Base-by-base conservation (phyloP, 805 yeast genomes). In the Kurtzmaniella cleridarum region DNA sequence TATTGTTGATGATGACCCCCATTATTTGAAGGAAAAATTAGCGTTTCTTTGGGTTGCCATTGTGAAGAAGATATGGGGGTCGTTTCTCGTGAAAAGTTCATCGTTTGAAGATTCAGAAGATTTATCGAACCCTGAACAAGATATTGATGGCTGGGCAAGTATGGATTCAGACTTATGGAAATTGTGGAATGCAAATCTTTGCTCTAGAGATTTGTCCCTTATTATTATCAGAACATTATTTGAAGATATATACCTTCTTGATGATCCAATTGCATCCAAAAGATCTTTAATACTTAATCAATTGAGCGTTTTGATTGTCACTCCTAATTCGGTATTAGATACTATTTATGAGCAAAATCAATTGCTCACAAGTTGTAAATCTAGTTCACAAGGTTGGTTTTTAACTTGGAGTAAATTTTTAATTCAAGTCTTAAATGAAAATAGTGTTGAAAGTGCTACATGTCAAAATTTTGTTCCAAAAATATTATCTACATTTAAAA, bases 11-110 rank as follows among this genome's bases (percentile, higher is more conserved):
- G 59, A 63, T 17, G 97, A 91, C 57, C 96, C 98, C 5, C 91
- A 88, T 58, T 95, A 82, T 52, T 71, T 93, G 41, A 86, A 82
- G 53, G 98, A 90, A 55, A 93, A 93, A 60, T 55, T 90, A 30
- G 95, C 97, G 11, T 83, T 78, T 46, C 62, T 93, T 18, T 90
- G 98, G 97, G 96, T 86, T 0, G 82, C 85, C 31, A 69, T 93
- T 6, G 95, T 96, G 9, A 93, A 93, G 54, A 73, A 95, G 41
- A 73, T 80, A 24, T 93, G 98, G 98, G 96, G 97, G 13, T 69
- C 76, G 29, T 79, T 75, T 43, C 60, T 84, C n/a, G 70, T 64
- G 17, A 65, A 62, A 44, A 38, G 48, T 2, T 49, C 48, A 32
- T 40, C 20, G 17, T 29, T 12, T n/a, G 53, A 50, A 27, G 64